phyloP scores from a whole-genome alignment of 169 alveolate species.

The Cyclospora cayetanensis region DNA sequence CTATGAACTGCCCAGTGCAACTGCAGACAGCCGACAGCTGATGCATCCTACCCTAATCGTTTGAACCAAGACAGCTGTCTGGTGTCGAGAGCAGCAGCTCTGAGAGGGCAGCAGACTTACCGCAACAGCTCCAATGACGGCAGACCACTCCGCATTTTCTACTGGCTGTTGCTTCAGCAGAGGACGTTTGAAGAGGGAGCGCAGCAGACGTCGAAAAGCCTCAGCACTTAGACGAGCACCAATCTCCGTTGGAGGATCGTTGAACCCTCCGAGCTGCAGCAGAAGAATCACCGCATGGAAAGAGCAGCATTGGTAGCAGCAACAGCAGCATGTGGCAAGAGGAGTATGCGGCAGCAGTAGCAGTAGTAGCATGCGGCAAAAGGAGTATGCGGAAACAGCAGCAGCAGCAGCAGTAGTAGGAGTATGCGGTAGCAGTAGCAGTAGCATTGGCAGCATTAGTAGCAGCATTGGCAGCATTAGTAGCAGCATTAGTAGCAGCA shows the following conservation, averaged over 20 bases:
- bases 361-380: not conserved
- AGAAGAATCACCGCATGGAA: too few species aligned
- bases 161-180: slow-evolving; percentile 9
- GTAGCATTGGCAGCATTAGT: not conserved
- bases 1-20: not conserved
- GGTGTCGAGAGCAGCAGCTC: not conserved
- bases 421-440: not conserved
- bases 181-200: not conserved
- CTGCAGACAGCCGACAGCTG: not conserved
- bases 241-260: not conserved
- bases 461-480: not conserved
- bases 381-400: not conserved
- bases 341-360: not conserved
- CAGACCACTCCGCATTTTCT: not conserved
- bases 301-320: not conserved
- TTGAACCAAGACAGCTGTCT: too few species aligned
- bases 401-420: not conserved
- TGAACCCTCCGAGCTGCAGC: slow-evolving; percentile 19
- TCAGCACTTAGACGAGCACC: slow-evolving; percentile 14
- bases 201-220: not conserved
- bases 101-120: not conserved
- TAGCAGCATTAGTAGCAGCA: too few species aligned
- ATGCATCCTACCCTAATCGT: too few species aligned
- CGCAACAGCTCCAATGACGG: not conserved
- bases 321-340: not conserved